Evolutionary conservation across 2,329 filamentous ascomycete genomes (phyloP).

Genomic region (Alternaria rosae): DNA sequence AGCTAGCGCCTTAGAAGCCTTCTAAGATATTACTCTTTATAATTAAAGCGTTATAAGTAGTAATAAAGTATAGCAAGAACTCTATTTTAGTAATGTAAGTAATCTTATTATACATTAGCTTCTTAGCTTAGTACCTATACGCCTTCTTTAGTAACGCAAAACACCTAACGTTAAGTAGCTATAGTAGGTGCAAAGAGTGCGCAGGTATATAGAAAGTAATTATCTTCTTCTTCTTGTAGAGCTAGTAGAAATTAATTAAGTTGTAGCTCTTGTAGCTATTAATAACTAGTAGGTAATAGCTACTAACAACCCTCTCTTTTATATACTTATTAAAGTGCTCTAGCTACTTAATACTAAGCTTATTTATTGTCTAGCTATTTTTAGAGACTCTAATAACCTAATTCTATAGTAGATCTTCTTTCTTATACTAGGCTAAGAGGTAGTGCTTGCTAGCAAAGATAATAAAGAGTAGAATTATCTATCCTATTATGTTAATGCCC

Average conservation of each 20-base stretch:
- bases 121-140: background rate
- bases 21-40: too few relatives aligned
- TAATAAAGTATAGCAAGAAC: too few relatives aligned
- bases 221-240: slow-evolving; percentile 10
- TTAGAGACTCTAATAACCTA: background rate
- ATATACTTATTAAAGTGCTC: slow-evolving; percentile 8
- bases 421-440: background rate
- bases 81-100: too few relatives aligned
- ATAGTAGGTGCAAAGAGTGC: background rate
- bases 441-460: background rate
- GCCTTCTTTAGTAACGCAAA: background rate
- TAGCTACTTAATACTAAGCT: background rate
- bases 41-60: too few relatives aligned
- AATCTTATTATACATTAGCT: background rate
- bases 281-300: slow-evolving; percentile 8
- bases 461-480: background rate
- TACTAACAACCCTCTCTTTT: slow-evolving; percentile 2
- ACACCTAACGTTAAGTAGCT: background rate
- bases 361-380: background rate
- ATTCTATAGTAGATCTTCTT: background rate
- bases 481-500: background rate
- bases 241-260: slow-evolving; percentile 6
- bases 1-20: too few relatives aligned
- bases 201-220: background rate
- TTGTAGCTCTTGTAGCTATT: slow-evolving; percentile 15